phyloP scores from a whole-genome alignment of 2,329 filamentous ascomycete genomes.

The Pseudocercospora fuligena region DNA sequence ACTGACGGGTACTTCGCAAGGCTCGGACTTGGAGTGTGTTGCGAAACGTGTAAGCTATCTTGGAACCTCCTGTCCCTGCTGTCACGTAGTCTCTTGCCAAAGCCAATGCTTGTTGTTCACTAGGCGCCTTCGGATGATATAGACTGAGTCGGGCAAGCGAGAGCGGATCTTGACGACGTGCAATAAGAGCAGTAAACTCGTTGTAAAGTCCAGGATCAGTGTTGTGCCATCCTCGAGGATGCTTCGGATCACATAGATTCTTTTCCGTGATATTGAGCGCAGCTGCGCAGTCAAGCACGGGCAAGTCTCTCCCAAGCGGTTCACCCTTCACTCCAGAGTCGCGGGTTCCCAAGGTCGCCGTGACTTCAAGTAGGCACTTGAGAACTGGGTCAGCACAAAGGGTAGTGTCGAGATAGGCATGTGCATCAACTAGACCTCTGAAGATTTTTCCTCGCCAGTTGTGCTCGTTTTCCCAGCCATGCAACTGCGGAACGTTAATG shows the following conservation, averaged over 20 bases:
- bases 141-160: not conserved
- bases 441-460: not conserved
- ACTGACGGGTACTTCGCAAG: not conserved
- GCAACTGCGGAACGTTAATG: not conserved
- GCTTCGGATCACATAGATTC: not conserved
- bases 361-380: not conserved
- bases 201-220: not conserved
- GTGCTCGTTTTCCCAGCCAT: not conserved
- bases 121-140: not conserved
- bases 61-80: not conserved
- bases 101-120: not conserved
- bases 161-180: not conserved
- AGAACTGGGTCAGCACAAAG: not conserved
- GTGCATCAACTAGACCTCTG: not conserved
- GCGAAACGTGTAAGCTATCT: not conserved
- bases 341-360: too few relatives aligned
- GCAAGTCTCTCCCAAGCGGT: too few relatives aligned
- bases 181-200: not conserved
- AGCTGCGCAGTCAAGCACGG: not conserved
- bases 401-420: not conserved
- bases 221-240: not conserved
- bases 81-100: not conserved
- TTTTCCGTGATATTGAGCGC: not conserved
- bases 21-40: not conserved
- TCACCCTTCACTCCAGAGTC: too few relatives aligned